Base-by-base conservation (phyloP, 1,284 basidiomycete species). In the Leucoagaricus sp. region DNA sequence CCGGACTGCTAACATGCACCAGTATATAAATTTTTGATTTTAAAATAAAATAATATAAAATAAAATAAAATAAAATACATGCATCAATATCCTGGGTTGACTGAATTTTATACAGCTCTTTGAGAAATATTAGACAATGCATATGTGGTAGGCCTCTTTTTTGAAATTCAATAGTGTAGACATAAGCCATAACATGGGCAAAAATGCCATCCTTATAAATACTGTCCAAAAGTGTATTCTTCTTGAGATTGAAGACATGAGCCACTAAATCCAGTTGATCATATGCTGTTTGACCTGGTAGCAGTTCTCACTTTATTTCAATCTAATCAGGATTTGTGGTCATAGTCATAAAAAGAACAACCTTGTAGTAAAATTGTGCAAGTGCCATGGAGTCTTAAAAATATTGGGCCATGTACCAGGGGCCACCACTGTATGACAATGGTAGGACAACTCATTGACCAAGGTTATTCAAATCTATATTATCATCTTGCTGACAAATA, bases 231-330 rank as follows among this genome's bases (percentile, higher is more conserved):
- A 45, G 25, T 2, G 21, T 25, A 45, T 45, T 45, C 23, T 45
- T 45, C 25, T 45, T 28, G 13, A 38, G 36, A 6, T 45, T 29
- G 57, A 84, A 84, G 0, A 82, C 76, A 2, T 68, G 47, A 0
- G 74, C 63, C 2, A 82, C 72, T 38, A 84, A 59, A 40, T 83
- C 78, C 26, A 79, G 80, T 1, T 73, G 58, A 56, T 84, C 79
- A 29, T 65, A 58, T 17, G 70, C 58, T 8, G 63, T 65, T 53
- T 83, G 77, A 0, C 73, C 72, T 12, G 70, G 69, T 0, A 77
- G 58, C 0, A 83, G 68, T 28, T 72, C 73, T 0, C 66, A 28
- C 1, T 46, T 36, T 6, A 83, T 77, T 50, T 84, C 80, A 1
- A 61, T 60, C 79, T 78, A 82, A 0, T 65, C 58, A 0, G 74